Evolutionary conservation across 2,329 filamentous ascomycete species (phyloP).

Genomic region (Calonectria pseudoturangicola): DNA sequence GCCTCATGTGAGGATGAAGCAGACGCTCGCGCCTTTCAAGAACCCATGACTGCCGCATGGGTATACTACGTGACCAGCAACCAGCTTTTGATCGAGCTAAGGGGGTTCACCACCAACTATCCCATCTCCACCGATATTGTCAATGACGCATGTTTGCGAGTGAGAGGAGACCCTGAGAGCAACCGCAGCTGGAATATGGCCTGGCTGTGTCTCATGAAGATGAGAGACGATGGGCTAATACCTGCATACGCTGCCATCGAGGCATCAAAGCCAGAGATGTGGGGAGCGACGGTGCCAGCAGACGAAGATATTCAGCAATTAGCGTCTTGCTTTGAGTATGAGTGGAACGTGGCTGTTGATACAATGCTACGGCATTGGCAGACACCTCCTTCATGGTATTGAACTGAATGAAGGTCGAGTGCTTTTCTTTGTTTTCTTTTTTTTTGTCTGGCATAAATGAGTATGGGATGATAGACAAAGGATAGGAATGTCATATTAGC

Average conservation of each 20-base stretch:
- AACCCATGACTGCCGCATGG: slow-evolving; percentile 83
- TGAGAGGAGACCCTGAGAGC: slow-evolving; percentile 78
- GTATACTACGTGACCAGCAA: slow-evolving; percentile 82
- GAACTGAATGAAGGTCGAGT: slow-evolving; percentile 33
- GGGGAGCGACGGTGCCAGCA: slow-evolving; percentile 76
- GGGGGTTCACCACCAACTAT: slow-evolving; percentile 79
- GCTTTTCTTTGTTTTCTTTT: not conserved
- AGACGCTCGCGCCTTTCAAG: slow-evolving; percentile 74
- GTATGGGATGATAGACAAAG: slow-evolving; percentile 4
- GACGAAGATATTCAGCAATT: slow-evolving; percentile 75
- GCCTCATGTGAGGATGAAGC: slow-evolving; percentile 74
- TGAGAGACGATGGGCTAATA: slow-evolving; percentile 78
- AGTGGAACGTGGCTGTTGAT: slow-evolving; percentile 80
- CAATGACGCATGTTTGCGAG: slow-evolving; percentile 78
- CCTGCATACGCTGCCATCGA: slow-evolving; percentile 76
- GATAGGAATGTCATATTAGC: not conserved
- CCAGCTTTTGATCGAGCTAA: slow-evolving; percentile 81
- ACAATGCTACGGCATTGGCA: slow-evolving; percentile 83
- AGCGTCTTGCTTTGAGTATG: slow-evolving; percentile 76
- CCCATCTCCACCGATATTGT: slow-evolving; percentile 80
- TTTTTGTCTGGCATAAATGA: not conserved
- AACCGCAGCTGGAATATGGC: slow-evolving; percentile 85
- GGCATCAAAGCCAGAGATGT: slow-evolving; percentile 80
- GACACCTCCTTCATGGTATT: slow-evolving; percentile 74
- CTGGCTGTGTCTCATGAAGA: slow-evolving; percentile 82